Conservation (phyloP, 768 basidiomycete species). For the Psilocybe sp. region DNA sequence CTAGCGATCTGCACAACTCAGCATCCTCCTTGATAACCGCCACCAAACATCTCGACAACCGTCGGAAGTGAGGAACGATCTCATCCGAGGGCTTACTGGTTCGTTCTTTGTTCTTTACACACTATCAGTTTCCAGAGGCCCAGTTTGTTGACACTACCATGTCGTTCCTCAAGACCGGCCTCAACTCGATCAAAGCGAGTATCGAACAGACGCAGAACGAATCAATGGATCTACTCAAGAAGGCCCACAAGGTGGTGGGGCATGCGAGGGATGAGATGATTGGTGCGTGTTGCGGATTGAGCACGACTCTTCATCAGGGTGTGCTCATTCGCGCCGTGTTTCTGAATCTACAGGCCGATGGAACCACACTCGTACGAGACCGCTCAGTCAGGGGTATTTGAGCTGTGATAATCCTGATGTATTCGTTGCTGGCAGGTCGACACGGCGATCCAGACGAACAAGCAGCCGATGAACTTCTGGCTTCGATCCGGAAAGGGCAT, state of each 20-base stretch:
- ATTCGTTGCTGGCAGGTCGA: constrained; percentile 37
- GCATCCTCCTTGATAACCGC: too few species aligned
- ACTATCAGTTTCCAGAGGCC: too few species aligned
- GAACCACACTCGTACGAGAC: constrained; percentile 41
- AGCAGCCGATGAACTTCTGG: constrained; percentile 65
- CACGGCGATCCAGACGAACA: constrained; percentile 79
- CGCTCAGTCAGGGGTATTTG: neutral
- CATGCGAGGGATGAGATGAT: constrained; percentile 42
- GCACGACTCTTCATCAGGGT: neutral
- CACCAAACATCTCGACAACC: too few species aligned
- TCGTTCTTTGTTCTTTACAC: too few species aligned
- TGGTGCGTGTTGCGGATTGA: constrained; percentile 18
- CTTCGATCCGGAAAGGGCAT: constrained; percentile 74
- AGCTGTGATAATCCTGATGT: neutral
- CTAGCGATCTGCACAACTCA: too few species aligned
- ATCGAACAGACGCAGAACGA: constrained; percentile 8
- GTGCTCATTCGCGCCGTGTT: neutral
- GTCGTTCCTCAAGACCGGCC: constrained; percentile 33
- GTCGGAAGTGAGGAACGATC: too few species aligned
- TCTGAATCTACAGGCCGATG: constrained; percentile 28
- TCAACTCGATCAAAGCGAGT: constrained; percentile 19
- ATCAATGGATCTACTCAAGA: constrained; percentile 33
- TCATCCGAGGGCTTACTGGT: too few species aligned
- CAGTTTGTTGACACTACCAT: constrained; percentile 16
- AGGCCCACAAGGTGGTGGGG: constrained; percentile 36